Evolutionary conservation across 176 grass and related monocot genomes (phyloP), one percentile per base, ranked within the genome.

Genomic region (Aegilops longissima): DNA sequence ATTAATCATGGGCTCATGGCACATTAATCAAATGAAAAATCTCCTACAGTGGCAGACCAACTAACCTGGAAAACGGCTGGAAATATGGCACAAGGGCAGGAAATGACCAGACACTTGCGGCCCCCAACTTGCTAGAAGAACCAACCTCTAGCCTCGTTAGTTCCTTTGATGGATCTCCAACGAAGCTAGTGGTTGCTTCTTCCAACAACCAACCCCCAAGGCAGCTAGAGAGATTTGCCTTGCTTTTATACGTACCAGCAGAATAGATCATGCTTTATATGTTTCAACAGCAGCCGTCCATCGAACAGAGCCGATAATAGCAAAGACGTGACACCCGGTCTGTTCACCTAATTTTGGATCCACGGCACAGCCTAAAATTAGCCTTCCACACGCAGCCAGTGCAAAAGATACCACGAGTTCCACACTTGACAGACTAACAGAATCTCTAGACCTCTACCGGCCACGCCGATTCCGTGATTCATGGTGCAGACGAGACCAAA

Each of bases 71-170:
- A 80, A 36, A 75, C 3, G 24, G 61, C 9, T 87, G 49, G 23
- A 51, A 63, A 63, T 87, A 52, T 23, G 76, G 42, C 9, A 44
- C 42, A 44, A 11, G 42, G 42, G 30, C 14, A 59, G 79, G 16
- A 65, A 87, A 56, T 36, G 70, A 24, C 71, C n/a, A 64, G 4
- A 8, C 8, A 67, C n/a, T 40, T 78, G 5, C 3, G 40, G 3
- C 47, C 76, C 65, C 25, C 23, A 76, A 69, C 8, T 88, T 74
- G 44, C 34, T 77, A 47, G 24, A 67, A 80, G 85, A 87, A 80
- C 85, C 68, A 90, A 68, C 85, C 76, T 61, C 80, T 67, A 68
- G 35, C 56, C 80, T 83, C 59, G 68, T 90, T 84, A 87, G 75
- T 83, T 66, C 80, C 59, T 84, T 14, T 61, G 21, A 90, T 5